A percentile compares a stretch with the other conserved stretches of the same genome.
Evolutionary conservation across 202 grass and related monocot genomes (phyloP).

Genomic region (Saccharum hybrid): DNA sequence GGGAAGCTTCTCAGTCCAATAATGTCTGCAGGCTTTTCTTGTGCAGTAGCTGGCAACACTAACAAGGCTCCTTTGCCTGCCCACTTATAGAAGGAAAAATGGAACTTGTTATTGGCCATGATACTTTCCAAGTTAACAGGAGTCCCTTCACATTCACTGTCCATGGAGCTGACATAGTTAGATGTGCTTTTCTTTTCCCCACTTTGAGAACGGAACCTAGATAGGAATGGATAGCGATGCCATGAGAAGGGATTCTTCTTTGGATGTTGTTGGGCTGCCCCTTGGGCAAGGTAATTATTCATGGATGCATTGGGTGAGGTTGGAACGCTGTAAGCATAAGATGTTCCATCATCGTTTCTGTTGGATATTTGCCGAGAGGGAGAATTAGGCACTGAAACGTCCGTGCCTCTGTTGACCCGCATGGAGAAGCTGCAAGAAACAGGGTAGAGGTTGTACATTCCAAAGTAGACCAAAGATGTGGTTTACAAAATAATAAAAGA

Average conservation of each 20-base stretch:
- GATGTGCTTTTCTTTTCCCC: conserved; percentile 46
- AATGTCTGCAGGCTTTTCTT: conserved; percentile 53
- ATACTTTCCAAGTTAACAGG: conserved; percentile 57
- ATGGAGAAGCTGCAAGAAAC: conserved; percentile 69
- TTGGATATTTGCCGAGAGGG: conserved; percentile 39
- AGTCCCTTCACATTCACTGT: conserved; percentile 57
- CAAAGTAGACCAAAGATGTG: not conserved
- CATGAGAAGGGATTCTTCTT: conserved; percentile 53
- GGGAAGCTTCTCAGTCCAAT: conserved; percentile 57
- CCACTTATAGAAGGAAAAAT: conserved; percentile 96
- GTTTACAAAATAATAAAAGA: not conserved
- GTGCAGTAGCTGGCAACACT: conserved; percentile 53
- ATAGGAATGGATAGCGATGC: conserved; percentile 61
- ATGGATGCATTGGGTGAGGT: conserved; percentile 65
- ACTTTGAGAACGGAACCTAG: conserved; percentile 60
- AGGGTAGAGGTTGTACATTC: not conserved
- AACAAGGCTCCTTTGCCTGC: conserved; percentile 78
- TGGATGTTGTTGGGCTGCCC: conserved; percentile 40
- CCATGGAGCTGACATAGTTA: conserved; percentile 50
- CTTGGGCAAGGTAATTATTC: conserved; percentile 48
- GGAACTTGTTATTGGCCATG: conserved; percentile 58
- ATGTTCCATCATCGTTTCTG: conserved; percentile 58
- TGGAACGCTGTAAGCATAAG: conserved; percentile 63
- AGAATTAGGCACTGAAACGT: conserved; percentile 52
- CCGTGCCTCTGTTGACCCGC: conserved; percentile 57